These are phyloP conservation scores for Schwanniomyces vanrijiae DNA, from an alignment of 805 yeast genomes.

Conservation along the genomic window DNA sequence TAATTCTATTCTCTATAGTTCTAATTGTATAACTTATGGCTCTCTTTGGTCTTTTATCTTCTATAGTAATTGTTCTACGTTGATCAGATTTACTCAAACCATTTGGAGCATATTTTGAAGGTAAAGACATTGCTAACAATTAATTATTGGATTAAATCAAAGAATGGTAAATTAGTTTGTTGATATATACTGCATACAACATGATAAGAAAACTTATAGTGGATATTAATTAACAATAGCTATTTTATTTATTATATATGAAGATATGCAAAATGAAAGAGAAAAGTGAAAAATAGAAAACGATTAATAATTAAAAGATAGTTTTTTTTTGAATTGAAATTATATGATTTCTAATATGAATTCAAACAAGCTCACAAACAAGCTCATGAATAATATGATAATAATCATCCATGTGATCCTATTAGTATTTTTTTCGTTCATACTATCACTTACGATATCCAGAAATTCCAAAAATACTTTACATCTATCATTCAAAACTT, in stretches of 20 bases:
- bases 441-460: conserved; percentile 89
- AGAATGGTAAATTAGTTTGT: neutral
- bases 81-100: conserved; percentile 29
- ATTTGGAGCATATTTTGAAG: conserved; percentile 38
- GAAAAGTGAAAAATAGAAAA: neutral
- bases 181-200: neutral
- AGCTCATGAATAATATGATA: conserved; percentile 73
- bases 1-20: conserved; percentile 25
- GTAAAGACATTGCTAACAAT: conserved; percentile 19
- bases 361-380: conserved; percentile 74
- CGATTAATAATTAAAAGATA: neutral
- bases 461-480: conserved; percentile 91
- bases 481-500: conserved; percentile 90
- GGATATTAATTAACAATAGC: neutral
- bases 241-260: too few species aligned
- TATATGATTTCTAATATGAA: conserved; percentile 52
- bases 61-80: conserved; percentile 23
- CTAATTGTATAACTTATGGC: conserved; percentile 23
- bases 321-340: neutral
- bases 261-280: neutral
- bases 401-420: conserved; percentile 90
- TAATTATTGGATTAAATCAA: neutral
- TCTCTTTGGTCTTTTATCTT: conserved; percentile 11
- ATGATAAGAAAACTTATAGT: neutral
- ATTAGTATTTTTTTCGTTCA: conserved; percentile 90